These are phyloP conservation scores for Prinsepia uniflora DNA, from an alignment of 306 rosid genomes.

Conservation along the genomic window DNA sequence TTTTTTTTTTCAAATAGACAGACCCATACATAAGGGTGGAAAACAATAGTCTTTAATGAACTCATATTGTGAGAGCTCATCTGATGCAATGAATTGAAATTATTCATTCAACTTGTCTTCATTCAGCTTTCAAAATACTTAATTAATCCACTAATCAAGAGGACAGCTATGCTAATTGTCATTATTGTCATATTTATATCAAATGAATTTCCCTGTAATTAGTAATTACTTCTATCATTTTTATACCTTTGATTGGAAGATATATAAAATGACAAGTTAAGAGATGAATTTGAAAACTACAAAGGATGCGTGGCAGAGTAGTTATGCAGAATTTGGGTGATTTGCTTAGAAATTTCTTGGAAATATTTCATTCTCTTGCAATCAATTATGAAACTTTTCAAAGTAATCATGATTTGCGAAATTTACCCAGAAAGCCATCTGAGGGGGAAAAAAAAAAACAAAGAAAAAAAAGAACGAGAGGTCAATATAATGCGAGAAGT, in stretches of 20 bases:
- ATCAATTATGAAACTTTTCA: constrained; percentile 53
- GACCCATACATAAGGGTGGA: not conserved
- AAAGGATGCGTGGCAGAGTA: not conserved
- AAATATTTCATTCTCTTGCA: constrained; percentile 33
- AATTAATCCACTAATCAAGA: constrained; percentile 30
- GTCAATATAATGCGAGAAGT: constrained; percentile 37
- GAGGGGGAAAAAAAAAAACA: not conserved
- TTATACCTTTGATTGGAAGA: constrained; percentile 1
- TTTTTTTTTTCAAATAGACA: constrained; percentile 13
- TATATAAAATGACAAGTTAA: constrained; percentile 1
- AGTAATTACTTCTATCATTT: constrained; percentile 34
- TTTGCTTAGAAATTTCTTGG: constrained; percentile 23
- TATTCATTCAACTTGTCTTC: constrained; percentile 36
- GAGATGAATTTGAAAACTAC: not conserved
- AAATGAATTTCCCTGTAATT: constrained; percentile 31
- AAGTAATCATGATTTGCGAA: constrained; percentile 43
- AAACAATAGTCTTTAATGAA: not conserved
- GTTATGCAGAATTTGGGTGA: constrained; percentile 15
- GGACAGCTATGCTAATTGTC: constrained; percentile 43
- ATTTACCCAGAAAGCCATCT: constrained; percentile 34
- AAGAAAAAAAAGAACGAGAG: constrained; percentile 20
- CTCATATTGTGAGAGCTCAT: constrained; percentile 4
- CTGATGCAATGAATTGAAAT: constrained; percentile 23
- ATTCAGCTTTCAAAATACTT: constrained; percentile 33
- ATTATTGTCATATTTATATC: constrained; percentile 33